Evolutionary conservation across 306 rosid genomes (phyloP).

Genomic region (Dryas octopetala): DNA sequence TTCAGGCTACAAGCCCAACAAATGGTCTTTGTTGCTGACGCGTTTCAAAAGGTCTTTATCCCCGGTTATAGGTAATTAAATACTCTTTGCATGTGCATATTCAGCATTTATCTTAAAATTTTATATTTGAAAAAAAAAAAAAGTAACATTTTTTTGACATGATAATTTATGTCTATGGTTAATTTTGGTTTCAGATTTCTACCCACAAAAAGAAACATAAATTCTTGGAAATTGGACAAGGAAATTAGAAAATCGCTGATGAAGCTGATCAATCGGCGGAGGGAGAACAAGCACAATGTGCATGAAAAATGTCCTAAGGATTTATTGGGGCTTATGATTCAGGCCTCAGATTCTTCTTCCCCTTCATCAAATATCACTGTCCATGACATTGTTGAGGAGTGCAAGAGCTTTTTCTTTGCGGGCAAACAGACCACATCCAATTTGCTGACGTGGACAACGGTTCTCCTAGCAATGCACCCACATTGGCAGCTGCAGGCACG

Average conservation of each 20-base stretch:
- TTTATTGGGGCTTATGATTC: slow-evolving; percentile 78
- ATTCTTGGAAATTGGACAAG: slow-evolving; percentile 76
- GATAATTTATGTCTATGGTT: too few relatives aligned
- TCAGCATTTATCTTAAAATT: too few relatives aligned
- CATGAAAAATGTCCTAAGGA: slow-evolving; percentile 55
- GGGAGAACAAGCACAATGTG: slow-evolving; percentile 17
- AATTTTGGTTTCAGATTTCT: slow-evolving; percentile 42
- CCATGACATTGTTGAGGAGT: slow-evolving; percentile 90
- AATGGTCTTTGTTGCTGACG: slow-evolving; percentile 79
- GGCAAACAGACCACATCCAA: slow-evolving; percentile 99
- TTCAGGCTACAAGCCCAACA: slow-evolving; percentile 75
- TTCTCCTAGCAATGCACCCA: slow-evolving; percentile 95
- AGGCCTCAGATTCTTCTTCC: slow-evolving; percentile 44
- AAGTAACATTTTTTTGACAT: too few relatives aligned
- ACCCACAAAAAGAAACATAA: slow-evolving; percentile 75
- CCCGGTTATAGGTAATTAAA: slow-evolving; percentile 81
- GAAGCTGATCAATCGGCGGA: slow-evolving; percentile 53
- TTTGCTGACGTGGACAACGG: slow-evolving; percentile 96
- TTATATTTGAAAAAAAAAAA: too few relatives aligned
- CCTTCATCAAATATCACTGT: slow-evolving; percentile 45
- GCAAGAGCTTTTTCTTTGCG: slow-evolving; percentile 98
- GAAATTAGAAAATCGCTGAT: slow-evolving; percentile 57
- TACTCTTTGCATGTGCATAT: too few relatives aligned
- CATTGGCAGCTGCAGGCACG: slow-evolving; percentile 95
- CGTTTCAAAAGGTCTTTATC: slow-evolving; percentile 80